These are phyloP conservation scores for Fagus crenata DNA, from an alignment of 306 rosid species.

Conservation along the genomic window DNA sequence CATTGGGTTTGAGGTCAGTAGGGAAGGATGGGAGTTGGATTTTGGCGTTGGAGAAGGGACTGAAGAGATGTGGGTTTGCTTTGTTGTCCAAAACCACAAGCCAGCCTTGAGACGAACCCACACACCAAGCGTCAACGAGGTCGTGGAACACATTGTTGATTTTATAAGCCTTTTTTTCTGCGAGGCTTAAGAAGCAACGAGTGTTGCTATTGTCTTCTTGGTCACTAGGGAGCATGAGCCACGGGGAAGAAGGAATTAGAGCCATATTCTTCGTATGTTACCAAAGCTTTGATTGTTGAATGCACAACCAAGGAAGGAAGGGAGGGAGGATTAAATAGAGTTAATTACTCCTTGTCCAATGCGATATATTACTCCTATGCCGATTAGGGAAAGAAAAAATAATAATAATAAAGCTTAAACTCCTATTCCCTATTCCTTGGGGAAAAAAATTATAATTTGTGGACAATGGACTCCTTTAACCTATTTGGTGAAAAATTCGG, in stretches of 20 bases:
- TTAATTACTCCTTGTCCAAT: no score
- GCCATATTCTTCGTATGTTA: no score
- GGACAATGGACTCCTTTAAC: no score
- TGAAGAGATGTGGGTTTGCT: background rate
- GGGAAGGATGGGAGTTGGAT: background rate
- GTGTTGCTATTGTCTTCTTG: background rate
- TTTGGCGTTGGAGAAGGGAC: background rate
- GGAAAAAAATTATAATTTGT: no score
- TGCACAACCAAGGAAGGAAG: no score
- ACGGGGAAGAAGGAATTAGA: background rate
- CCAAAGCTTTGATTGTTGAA: no score
- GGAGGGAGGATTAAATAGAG: no score
- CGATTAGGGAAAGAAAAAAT: no score
- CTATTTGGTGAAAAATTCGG: no score
- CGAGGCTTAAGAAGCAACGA: slow-evolving; percentile 3
- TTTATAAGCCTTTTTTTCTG: background rate
- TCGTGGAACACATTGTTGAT: background rate
- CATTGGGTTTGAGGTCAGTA: background rate
- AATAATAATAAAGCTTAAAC: no score
- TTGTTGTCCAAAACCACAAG: background rate
- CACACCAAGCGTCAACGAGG: background rate
- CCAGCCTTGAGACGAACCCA: slow-evolving; percentile 4
- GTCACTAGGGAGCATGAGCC: slow-evolving; percentile 12
- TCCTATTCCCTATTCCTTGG: no score
- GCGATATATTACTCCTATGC: no score